These are phyloP conservation scores for Babesia sp. DNA, from an alignment of 169 alveolate species.

Conservation along the genomic window DNA sequence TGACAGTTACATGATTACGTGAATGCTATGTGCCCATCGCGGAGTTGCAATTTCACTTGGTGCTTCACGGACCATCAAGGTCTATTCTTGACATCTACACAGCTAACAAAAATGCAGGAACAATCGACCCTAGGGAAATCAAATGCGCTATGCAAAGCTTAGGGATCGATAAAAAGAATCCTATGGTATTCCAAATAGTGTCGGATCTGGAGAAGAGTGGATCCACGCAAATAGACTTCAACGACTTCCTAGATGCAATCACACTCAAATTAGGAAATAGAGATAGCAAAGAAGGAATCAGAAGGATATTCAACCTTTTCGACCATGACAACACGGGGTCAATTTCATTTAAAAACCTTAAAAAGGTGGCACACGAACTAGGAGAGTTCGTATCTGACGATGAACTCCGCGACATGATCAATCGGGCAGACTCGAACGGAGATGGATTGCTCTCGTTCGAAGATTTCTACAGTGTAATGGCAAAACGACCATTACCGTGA, in stretches of 20 bases:
- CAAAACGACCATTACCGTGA: conserved; percentile 94
- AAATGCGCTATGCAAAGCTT: conserved; percentile 98
- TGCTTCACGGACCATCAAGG: no score
- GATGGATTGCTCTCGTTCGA: conserved; percentile 98
- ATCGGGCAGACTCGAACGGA: conserved; percentile 97
- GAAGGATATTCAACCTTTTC: conserved; percentile 94
- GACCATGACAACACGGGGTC: conserved; percentile 96
- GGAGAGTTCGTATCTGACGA: conserved; percentile 98
- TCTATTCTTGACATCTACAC: no score
- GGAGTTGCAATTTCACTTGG: no score
- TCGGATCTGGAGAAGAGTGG: conserved; percentile 97
- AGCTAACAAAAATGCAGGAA: no score
- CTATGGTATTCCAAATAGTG: conserved; percentile 96
- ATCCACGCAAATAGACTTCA: conserved; percentile 93
- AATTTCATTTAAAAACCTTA: conserved; percentile 92
- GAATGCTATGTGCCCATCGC: no score
- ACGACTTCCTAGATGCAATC: conserved; percentile 96
- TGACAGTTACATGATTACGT: no score
- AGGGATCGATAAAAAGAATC: conserved; percentile 98
- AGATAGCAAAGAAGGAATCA: conserved; percentile 97
- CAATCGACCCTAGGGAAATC: conserved; percentile 98
- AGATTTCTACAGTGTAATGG: conserved; percentile 98
- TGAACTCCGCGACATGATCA: conserved; percentile 97
- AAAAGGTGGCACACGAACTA: conserved; percentile 97
- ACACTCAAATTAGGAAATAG: conserved; percentile 96